Base-by-base conservation (phyloP, 2,329 filamentous ascomycete genomes). In the Colletotrichum falcatum region DNA sequence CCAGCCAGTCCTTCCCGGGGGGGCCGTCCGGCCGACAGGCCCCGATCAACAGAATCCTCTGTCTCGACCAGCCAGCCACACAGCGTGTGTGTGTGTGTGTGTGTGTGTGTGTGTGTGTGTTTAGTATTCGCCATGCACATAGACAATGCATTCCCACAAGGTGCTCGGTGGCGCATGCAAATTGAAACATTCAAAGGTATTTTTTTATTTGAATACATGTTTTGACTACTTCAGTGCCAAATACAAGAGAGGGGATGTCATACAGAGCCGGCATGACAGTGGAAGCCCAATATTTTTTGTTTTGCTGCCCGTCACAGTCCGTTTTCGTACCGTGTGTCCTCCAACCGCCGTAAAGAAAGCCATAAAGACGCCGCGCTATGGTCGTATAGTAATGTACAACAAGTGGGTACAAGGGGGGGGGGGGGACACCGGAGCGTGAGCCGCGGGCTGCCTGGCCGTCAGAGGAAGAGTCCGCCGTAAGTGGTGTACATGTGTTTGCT, bases 171-270 rank as follows among this genome's bases (percentile, higher is more conserved):
- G 35, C 55, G 28, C 23, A 23, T 0, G 4, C n/a, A 12, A 14
- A 11, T 7, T 53, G 55, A 39, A 49, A 48, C 9, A 11, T 49
- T 54, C 9, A 55, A 48, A 67, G 33, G 8, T 46, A 35, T 35
- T 33, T n/a, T 30, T n/a, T 26, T 4, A 4, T 54, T 35, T 35
- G 8, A 30, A 30, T 59, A 61, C 28, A 61, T n/a, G 23, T 58
- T 58, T 71, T 33, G 51, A 64, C 61, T 64, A 55, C 37, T 33
- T 68, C 28, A 18, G 58, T 67, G 51, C 20, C 44, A 67, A 55
- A 54, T 78, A 78, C 78, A 79, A 81, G 80, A 82, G 80, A 81
- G 79, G 79, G 79, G 79, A 80, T 81, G 79, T 76, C 79, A 80
- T 75, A 74, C 75, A 65, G 37, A 26, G 55, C 61, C 53, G 72